phyloP scores from a whole-genome alignment of 208 protist genomes.

The Vickermania ingenoplastis region DNA sequence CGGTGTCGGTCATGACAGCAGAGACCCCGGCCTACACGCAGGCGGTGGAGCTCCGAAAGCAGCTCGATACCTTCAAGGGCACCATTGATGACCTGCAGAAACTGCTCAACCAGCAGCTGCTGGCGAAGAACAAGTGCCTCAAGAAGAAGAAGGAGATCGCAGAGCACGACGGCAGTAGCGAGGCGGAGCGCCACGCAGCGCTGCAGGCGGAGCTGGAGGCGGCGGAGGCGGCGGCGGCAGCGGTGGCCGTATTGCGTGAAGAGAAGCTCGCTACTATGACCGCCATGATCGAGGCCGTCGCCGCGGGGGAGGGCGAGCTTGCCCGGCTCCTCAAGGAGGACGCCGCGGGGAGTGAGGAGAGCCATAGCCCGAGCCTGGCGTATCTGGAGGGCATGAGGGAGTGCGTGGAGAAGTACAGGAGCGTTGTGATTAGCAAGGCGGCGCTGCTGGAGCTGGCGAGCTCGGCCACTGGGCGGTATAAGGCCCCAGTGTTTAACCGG shows the following conservation, averaged over 20 bases:
- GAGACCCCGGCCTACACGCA: slow-evolving; percentile 24
- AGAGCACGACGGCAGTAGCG: slow-evolving; percentile 13
- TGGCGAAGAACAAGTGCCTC: slow-evolving; percentile 29
- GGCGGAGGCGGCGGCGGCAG: slow-evolving; percentile 10
- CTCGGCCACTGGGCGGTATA: slow-evolving; percentile 76
- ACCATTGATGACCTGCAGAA: slow-evolving; percentile 56
- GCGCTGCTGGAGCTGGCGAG: slow-evolving; percentile 64
- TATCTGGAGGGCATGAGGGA: slow-evolving; percentile 52
- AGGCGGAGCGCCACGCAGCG: slow-evolving; percentile 15
- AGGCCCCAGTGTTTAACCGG: slow-evolving; percentile 77
- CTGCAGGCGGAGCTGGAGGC: slow-evolving; percentile 13
- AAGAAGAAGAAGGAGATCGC: slow-evolving; percentile 22
- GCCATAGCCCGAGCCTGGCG: neutral
- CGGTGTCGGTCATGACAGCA: neutral
- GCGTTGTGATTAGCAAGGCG: slow-evolving; percentile 36
- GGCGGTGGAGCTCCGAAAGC: slow-evolving; percentile 23
- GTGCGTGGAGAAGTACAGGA: slow-evolving; percentile 62
- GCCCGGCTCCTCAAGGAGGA: neutral
- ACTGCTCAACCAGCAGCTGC: slow-evolving; percentile 46
- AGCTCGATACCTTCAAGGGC: slow-evolving; percentile 63
- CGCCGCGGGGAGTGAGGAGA: neutral
- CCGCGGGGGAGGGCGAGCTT: neutral
- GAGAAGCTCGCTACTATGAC: slow-evolving; percentile 1
- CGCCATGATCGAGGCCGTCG: neutral
- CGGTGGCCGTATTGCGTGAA: slow-evolving; percentile 10